A percentile compares a stretch with the other conserved stretches of the same genome.
These are phyloP conservation scores for Cyclanthera cordifolia DNA, from an alignment of 306 rosid species.

Conservation along the genomic window DNA sequence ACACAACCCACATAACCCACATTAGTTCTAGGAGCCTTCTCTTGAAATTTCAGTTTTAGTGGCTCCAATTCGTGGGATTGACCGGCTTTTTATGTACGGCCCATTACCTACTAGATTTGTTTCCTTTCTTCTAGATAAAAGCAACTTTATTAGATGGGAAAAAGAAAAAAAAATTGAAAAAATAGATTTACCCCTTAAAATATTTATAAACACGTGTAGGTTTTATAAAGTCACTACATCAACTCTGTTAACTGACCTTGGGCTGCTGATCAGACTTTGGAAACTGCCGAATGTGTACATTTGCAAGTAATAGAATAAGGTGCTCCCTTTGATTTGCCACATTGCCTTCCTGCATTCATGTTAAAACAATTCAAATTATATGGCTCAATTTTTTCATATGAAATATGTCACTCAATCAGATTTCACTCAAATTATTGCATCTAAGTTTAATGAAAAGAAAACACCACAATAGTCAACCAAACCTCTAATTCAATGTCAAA, in stretches of 20 bases:
- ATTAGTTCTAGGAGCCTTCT: background rate
- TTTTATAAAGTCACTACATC: background rate
- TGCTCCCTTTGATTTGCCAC: conserved; percentile 97
- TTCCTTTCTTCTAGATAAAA: background rate
- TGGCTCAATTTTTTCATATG: background rate
- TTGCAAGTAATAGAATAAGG: conserved; percentile 82
- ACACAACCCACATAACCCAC: background rate
- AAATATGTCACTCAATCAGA: background rate
- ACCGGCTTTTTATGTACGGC: background rate
- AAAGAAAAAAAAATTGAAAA: background rate
- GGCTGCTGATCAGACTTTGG: conserved; percentile 98
- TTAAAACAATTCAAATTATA: background rate
- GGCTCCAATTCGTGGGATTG: background rate
- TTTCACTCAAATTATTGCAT: background rate
- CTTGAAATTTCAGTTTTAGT: background rate
- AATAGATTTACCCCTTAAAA: background rate
- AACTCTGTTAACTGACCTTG: conserved; percentile 41
- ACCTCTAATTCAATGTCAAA: conserved; percentile 1
- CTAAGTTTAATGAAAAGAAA: background rate
- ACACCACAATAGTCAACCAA: background rate
- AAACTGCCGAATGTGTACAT: conserved; percentile 88
- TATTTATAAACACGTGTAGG: no score
- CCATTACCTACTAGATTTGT: background rate
- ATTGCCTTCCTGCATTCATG: conserved; percentile 55
- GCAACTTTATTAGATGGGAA: background rate